A percentile compares a stretch with the other conserved stretches of the same genome.
These are phyloP conservation scores for Beauveria rudraprayagi DNA, from an alignment of 2,329 filamentous ascomycete species.

Conservation along the genomic window DNA sequence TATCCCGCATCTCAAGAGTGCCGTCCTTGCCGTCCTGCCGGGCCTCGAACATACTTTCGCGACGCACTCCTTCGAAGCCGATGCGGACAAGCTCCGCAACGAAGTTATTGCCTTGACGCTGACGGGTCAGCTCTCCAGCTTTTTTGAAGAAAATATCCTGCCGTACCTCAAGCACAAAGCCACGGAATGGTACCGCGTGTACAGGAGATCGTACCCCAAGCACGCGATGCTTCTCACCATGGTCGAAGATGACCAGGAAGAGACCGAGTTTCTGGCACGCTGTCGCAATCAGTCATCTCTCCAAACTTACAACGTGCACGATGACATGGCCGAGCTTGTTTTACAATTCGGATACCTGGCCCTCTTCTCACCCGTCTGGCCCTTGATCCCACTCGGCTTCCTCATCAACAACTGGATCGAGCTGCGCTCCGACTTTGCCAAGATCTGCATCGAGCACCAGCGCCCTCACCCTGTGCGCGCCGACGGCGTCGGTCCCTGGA, in stretches of 20 bases:
- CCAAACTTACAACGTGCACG: constrained; percentile 62
- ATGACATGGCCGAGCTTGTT: constrained; percentile 66
- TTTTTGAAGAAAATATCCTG: constrained; percentile 63
- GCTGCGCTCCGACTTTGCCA: constrained; percentile 67
- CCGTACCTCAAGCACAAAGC: constrained; percentile 58
- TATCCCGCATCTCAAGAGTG: constrained; percentile 57
- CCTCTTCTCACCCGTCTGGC: constrained; percentile 69
- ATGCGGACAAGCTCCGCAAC: constrained; percentile 57
- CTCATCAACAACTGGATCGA: constrained; percentile 72
- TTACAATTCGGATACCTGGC: constrained; percentile 67
- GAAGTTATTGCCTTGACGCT: constrained; percentile 71
- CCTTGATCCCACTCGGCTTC: constrained; percentile 63
- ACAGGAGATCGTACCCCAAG: constrained; percentile 24
- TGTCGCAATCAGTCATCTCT: constrained; percentile 61
- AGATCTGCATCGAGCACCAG: constrained; percentile 66
- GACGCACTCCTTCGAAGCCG: constrained; percentile 51
- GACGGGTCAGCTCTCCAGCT: constrained; percentile 62
- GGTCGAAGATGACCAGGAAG: constrained; percentile 51
- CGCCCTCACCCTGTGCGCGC: constrained; percentile 60
- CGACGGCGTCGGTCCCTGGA: constrained; percentile 68
- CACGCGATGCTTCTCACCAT: constrained; percentile 39
- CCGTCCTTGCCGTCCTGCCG: constrained; percentile 41
- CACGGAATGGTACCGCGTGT: constrained; percentile 37
- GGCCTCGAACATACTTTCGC: constrained; percentile 42
- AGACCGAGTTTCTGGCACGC: constrained; percentile 53